Evolutionary conservation across 2,329 filamentous ascomycete genomes (phyloP), one percentile per base, ranked within the genome.

Genomic region (Pseudodiploospora longispora): DNA sequence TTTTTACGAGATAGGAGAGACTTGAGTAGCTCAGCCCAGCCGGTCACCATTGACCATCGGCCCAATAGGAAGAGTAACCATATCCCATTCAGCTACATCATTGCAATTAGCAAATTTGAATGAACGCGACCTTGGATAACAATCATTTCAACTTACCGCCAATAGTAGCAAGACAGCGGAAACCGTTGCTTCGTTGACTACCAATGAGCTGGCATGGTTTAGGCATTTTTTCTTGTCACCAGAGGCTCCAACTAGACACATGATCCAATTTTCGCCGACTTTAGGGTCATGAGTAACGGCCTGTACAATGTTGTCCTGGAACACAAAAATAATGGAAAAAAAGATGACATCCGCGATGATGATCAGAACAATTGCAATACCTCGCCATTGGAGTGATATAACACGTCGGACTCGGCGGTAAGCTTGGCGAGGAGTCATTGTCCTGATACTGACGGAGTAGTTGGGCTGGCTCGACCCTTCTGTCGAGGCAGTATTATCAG

Each of bases 331-430:
- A 38, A 95, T 73, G 2, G 90, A 83, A 65, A 97, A 96, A 73
- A 95, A 95, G 56, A 96, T 82, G 50, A 97, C 88, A 60, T 97
- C 90, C 47, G 80, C 78, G 46, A 96, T 78, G 54, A 97, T 95
- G 60, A 96, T 84, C 42, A 94, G 71, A 10, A 96, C 89, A 48
- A 97, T 87, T 36, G 82, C 79, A 48, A 96, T 91, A 37, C 90
- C 91, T 54, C 91, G 80, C 93, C 93, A 98, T 64, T 98, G 93
- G 4, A 97, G 78, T 60, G 86, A 81, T 33, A 98, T 77, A 12
- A 97, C 89, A 53, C 89, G 84, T 51, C 82, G 82, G 33, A 98
- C 79, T 55, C 93, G 82, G 50, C 86, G 82, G 60, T 94, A 96
- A 2, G 94, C 87, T 57, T 94, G 89, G 43, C 86, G 80, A 8